Percentiles rank a stretch among this genome's conserved stretches.
Evolutionary conservation across 2,329 filamentous ascomycete species (phyloP).

Genomic region (Aspergillus carbonarius): DNA sequence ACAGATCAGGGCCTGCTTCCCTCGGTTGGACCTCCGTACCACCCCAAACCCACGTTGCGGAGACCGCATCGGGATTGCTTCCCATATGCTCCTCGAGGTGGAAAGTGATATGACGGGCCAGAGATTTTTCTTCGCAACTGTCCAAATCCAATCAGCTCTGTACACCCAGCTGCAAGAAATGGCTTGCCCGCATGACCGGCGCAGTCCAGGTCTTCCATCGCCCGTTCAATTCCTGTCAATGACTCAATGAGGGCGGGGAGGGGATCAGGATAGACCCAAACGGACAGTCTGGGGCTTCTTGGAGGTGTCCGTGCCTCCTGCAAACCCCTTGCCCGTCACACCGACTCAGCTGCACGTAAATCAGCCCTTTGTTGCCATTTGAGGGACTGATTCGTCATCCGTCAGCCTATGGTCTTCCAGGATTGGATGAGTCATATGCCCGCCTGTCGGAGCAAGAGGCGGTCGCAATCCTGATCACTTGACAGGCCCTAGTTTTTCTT

Average conservation of each 20-base stretch:
- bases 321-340: slow-evolving; percentile 8
- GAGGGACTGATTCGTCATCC: background rate
- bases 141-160: background rate
- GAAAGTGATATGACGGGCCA: background rate
- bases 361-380: background rate
- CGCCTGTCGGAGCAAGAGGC: background rate
- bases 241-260: background rate
- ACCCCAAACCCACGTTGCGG: background rate
- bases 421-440: background rate
- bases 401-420: background rate
- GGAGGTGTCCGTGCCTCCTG: slow-evolving; percentile 6
- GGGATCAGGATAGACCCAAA: background rate
- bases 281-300: background rate
- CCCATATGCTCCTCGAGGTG: background rate
- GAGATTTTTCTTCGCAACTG: background rate
- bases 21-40: background rate
- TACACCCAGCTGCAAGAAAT: background rate
- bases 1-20: background rate
- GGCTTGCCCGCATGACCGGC: background rate
- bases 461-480: slow-evolving; percentile 2
- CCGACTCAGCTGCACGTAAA: background rate
- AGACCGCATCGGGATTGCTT: background rate
- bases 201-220: background rate
- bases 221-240: background rate
- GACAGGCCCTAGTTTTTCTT: background rate